Percentiles rank a stretch among this genome's conserved stretches.
Conservation (phyloP, 768 basidiomycete species). For the Rhizopogon rudus region DNA sequence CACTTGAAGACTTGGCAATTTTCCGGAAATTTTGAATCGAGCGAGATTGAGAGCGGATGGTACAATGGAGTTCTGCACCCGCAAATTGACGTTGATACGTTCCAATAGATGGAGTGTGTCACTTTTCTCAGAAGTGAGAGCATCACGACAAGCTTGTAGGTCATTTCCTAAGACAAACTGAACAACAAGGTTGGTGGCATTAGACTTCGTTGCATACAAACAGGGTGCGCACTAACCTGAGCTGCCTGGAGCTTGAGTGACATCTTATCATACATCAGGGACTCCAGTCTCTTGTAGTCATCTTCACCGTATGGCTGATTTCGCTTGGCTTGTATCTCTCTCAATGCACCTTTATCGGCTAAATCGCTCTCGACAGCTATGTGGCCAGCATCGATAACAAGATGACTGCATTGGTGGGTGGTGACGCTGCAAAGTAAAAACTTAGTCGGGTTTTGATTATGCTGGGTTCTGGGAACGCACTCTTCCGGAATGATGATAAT, state of each 20-base stretch:
- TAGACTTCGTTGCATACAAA: background rate
- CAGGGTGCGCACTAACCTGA: conserved; percentile 53
- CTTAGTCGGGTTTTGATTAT: background rate
- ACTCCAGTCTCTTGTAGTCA: conserved; percentile 82
- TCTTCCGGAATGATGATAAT: conserved; percentile 96
- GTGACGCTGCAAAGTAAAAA: conserved; percentile 52
- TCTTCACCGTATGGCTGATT: conserved; percentile 81
- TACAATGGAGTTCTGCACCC: conserved; percentile 90
- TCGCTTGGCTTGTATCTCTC: conserved; percentile 76
- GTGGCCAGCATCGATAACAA: conserved; percentile 94
- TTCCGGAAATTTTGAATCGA: conserved; percentile 87
- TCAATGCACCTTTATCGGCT: conserved; percentile 76
- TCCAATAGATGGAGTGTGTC: conserved; percentile 84
- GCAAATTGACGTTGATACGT: conserved; percentile 84
- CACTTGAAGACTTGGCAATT: conserved; percentile 79
- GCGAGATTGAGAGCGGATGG: conserved; percentile 77
- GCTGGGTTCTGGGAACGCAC: conserved; percentile 32
- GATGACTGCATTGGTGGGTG: conserved; percentile 70
- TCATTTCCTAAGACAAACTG: conserved; percentile 89
- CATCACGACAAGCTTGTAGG: conserved; percentile 75
- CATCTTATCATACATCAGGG: conserved; percentile 93
- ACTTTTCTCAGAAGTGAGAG: conserved; percentile 52
- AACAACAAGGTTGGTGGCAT: conserved; percentile 5
- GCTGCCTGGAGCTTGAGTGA: conserved; percentile 79
- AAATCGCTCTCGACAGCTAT: conserved; percentile 90